These are phyloP conservation scores for Metschnikowia lunata DNA, from an alignment of 805 yeast species.

Conservation along the genomic window DNA sequence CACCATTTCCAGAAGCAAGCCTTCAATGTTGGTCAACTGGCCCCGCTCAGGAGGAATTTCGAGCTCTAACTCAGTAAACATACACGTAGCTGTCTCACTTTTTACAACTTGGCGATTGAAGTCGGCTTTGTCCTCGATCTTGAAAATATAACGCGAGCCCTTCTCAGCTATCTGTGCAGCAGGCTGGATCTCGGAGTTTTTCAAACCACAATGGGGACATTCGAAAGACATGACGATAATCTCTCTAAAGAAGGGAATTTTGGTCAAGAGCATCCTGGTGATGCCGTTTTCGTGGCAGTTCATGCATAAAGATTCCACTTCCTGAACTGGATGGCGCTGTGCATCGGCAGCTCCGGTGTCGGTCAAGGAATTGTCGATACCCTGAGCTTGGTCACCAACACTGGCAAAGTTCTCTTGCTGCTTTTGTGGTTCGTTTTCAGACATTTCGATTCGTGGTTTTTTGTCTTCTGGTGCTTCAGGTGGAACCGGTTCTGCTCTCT, in stretches of 20 bases:
- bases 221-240: constrained; percentile 90
- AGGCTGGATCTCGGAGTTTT: constrained; percentile 92
- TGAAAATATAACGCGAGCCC: constrained; percentile 70
- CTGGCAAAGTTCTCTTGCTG: constrained; percentile 17
- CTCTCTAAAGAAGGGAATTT: constrained; percentile 88
- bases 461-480: constrained; percentile 13
- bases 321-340: constrained; percentile 92
- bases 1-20: constrained; percentile 76
- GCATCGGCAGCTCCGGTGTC: constrained; percentile 76
- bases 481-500: constrained; percentile 13
- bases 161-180: constrained; percentile 88
- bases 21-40: constrained; percentile 89
- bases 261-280: constrained; percentile 78
- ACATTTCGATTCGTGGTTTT: constrained; percentile 15
- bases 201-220: constrained; percentile 91
- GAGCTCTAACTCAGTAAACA: constrained; percentile 77
- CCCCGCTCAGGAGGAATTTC: constrained; percentile 96
- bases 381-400: constrained; percentile 29
- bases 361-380: constrained; percentile 45
- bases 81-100: constrained; percentile 78
- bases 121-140: constrained; percentile 65
- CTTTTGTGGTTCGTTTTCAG: constrained; percentile 5
- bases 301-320: constrained; percentile 93
- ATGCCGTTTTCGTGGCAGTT: constrained; percentile 84
- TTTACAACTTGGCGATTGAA: constrained; percentile 89